Base-by-base conservation (phyloP, 306 rosid species). In the Hippophae rhamnoides region DNA sequence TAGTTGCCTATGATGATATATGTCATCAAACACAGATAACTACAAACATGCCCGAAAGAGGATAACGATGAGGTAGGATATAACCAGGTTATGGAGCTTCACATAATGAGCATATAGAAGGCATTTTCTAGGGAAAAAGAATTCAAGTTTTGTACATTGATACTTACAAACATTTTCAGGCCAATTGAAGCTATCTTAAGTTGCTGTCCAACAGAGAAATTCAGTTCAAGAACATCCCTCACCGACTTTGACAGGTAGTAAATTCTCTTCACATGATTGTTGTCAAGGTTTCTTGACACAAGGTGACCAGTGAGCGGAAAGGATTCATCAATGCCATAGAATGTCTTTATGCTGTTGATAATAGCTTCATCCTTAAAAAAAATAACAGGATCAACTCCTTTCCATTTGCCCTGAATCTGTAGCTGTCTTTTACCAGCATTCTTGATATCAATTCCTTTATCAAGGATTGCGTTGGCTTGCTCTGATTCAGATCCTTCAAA, bases 151-250 rank as follows among this genome's bases (percentile, higher is more conserved):
- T 43, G 66, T 61, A 60, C 66, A 12, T 56, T 61, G 63, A 46
- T 64, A 88, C 99, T 93, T 80, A 93, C 99, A 84, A 93, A 93
- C 86, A 93, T 89, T 78, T 93, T 93, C 52, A 89, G 78, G 71
- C 99, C 99, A 56, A 88, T 58, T 7, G 99, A 93, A 6, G 99
- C 79, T 69, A 93, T 89, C 84, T 88, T 93, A 65, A 93, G 99
- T 73, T 82, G 97, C 78, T 86, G 89, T 49, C 95, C 99, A 10
- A 76, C 97, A 10, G 83, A 73, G 72, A 88, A 88, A 75, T 88
- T 93, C 76, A 93, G 79, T 57, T 77, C 85, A 66, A 93, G 97
- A 70, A 80, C 89, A 79, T 93, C 84, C 81, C 82, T 93, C 55
- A 84, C 97, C 4, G 95, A 84, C 75, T 86, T 75, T 49, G 99